phyloP scores from a whole-genome alignment of 23 red algal species.

The Cyanidioschyzon merolae region DNA sequence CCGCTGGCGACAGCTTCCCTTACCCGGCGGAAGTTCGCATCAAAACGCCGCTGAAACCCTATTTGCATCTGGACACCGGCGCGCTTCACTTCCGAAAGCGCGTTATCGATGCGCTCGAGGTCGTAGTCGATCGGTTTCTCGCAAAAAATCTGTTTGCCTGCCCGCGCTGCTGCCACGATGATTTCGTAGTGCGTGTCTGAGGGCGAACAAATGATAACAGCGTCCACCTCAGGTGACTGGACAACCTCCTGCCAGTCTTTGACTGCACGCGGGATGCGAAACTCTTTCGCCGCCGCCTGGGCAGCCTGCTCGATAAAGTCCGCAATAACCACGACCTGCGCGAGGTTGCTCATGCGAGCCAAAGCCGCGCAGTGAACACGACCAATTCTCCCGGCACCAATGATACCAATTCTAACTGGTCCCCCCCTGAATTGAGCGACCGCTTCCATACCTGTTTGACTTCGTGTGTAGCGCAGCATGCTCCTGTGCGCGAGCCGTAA shows the following conservation, averaged over 20 bases:
- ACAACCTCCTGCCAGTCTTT: slow-evolving; percentile 70
- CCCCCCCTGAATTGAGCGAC: not conserved
- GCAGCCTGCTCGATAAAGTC: slow-evolving; percentile 29
- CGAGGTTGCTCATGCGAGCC: not conserved
- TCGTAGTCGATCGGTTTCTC: slow-evolving; percentile 93
- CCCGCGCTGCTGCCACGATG: slow-evolving; percentile 51
- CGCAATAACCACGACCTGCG: slow-evolving; percentile 21
- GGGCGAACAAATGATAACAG: slow-evolving; percentile 88
- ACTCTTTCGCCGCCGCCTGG: slow-evolving; percentile 13
- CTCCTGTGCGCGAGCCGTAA: no score
- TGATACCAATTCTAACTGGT: slow-evolving; percentile 18
- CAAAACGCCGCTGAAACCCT: slow-evolving; percentile 90
- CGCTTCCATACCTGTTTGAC: not conserved
- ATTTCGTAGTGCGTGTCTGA: slow-evolving; percentile 94
- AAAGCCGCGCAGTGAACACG: slow-evolving; percentile 24
- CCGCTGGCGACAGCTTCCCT: slow-evolving; percentile 42
- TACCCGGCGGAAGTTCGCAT: slow-evolving; percentile 64
- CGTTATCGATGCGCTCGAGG: slow-evolving; percentile 49
- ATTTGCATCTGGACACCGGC: slow-evolving; percentile 61
- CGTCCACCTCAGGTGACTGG: slow-evolving; percentile 55
- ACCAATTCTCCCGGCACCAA: slow-evolving; percentile 26
- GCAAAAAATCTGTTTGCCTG: slow-evolving; percentile 94
- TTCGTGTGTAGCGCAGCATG: not conserved
- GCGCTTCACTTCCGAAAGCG: slow-evolving; percentile 24
- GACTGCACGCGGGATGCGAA: slow-evolving; percentile 15